phyloP scores from a whole-genome alignment of 345 rosid species.

The Turritis glabra region DNA sequence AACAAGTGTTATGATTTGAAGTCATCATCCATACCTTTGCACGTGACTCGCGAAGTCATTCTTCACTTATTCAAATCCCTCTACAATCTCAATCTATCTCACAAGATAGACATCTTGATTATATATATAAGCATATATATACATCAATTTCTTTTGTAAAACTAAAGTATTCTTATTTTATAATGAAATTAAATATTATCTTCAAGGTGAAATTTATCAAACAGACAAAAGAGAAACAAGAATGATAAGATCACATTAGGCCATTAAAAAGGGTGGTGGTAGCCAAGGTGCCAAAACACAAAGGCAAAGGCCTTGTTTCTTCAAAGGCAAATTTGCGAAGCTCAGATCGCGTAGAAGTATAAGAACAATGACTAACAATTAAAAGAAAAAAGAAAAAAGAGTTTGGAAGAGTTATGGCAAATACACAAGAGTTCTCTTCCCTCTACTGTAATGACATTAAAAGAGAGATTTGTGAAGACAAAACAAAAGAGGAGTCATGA shows the following conservation, averaged over 20 bases:
- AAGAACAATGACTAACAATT: constrained; percentile 35
- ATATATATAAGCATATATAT: not conserved
- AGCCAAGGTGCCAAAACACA: constrained; percentile 23
- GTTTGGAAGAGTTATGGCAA: constrained; percentile 43
- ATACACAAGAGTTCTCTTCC: constrained; percentile 44
- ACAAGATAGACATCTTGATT: not conserved
- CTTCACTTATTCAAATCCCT: too few relatives aligned
- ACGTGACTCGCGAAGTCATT: constrained; percentile 7
- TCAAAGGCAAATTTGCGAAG: constrained; percentile 36
- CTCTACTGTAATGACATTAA: constrained; percentile 33
- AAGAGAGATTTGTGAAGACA: constrained; percentile 24
- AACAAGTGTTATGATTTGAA: constrained; percentile 18
- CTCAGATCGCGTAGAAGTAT: constrained; percentile 17
- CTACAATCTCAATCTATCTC: constrained; percentile 6
- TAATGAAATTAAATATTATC: not conserved
- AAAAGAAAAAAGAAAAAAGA: not conserved
- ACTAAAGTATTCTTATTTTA: not conserved
- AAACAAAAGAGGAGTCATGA: constrained; percentile 27
- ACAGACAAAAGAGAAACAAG: constrained; percentile 12
- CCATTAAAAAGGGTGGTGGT: not conserved
- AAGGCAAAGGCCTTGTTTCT: constrained; percentile 36
- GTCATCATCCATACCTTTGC: constrained; percentile 28
- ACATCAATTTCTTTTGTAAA: not conserved
- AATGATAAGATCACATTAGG: constrained; percentile 22
- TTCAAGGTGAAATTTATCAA: not conserved